Evolutionary conservation across 345 rosid species (phyloP).

Genomic region (Bruguiera gymnorhiza): DNA sequence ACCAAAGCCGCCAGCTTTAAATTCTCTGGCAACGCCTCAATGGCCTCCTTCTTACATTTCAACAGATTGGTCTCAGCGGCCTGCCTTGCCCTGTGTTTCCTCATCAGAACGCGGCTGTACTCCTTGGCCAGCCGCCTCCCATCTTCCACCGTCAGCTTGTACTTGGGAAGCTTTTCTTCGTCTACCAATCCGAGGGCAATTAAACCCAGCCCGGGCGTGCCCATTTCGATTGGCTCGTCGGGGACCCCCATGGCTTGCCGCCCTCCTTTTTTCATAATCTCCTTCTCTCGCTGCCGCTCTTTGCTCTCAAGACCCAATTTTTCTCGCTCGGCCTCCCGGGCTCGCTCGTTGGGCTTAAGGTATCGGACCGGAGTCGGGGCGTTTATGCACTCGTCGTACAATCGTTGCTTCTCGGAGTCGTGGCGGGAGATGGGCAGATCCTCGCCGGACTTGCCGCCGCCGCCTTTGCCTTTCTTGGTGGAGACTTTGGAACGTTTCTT

Average conservation of each 20-base stretch:
- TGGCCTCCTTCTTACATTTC: constrained; percentile 62
- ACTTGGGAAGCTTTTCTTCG: constrained; percentile 69
- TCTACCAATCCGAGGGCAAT: constrained; percentile 73
- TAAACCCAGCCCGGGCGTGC: constrained; percentile 70
- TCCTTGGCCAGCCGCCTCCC: constrained; percentile 79
- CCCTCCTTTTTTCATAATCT: constrained; percentile 58
- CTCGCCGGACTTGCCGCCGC: constrained; percentile 2
- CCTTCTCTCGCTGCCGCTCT: constrained; percentile 60
- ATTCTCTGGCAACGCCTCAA: constrained; percentile 74
- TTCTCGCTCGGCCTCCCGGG: constrained; percentile 70
- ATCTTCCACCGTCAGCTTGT: constrained; percentile 81
- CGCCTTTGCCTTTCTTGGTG: constrained; percentile 43
- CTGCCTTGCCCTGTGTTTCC: constrained; percentile 65
- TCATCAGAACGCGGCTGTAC: constrained; percentile 82
- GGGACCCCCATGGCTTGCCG: constrained; percentile 45
- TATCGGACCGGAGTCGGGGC: constrained; percentile 76
- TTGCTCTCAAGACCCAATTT: constrained; percentile 73
- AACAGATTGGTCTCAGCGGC: constrained; percentile 56
- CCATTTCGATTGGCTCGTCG: constrained; percentile 59
- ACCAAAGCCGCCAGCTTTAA: constrained; percentile 65
- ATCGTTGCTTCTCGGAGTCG: constrained; percentile 36
- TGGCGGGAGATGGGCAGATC: not conserved
- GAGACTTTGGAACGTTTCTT: constrained; percentile 52
- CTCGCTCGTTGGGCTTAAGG: constrained; percentile 53
- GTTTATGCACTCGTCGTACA: constrained; percentile 66